Evolutionary conservation across 75 land plant genomes (phyloP).

Genomic region (Pinus albicaulis): DNA sequence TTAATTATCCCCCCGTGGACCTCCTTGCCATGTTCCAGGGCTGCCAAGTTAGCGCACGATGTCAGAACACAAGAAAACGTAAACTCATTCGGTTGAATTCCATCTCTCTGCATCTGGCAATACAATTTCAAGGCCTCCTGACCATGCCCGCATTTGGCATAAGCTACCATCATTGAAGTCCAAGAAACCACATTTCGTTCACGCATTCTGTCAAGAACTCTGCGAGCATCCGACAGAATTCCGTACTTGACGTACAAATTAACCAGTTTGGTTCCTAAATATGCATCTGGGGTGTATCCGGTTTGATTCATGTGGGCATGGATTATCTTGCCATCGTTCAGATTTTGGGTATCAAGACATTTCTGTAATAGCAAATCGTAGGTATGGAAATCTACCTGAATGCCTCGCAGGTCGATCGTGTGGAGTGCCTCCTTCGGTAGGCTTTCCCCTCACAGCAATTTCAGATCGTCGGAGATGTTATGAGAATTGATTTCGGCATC

Average conservation of each 20-base stretch:
- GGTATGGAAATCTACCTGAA: too few relatives aligned
- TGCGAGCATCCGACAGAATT: too few relatives aligned
- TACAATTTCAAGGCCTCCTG: slow-evolving; percentile 18
- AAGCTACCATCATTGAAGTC: slow-evolving; percentile 43
- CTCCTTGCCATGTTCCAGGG: slow-evolving; percentile 26
- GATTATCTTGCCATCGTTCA: not conserved
- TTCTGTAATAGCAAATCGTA: too few relatives aligned
- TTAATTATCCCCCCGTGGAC: slow-evolving; percentile 21
- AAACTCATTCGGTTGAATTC: slow-evolving; percentile 15
- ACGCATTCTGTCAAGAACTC: too few relatives aligned
- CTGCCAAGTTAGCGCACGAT: slow-evolving; percentile 28
- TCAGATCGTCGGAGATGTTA: too few relatives aligned
- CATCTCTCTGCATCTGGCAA: slow-evolving; percentile 12
- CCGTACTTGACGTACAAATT: too few relatives aligned
- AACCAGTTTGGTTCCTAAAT: too few relatives aligned
- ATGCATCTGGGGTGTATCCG: not conserved
- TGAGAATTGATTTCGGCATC: too few relatives aligned
- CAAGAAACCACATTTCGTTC: slow-evolving; percentile 22
- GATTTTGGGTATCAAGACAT: not conserved
- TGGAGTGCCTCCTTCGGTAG: too few relatives aligned
- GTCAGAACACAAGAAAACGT: slow-evolving; percentile 31
- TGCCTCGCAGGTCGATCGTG: too few relatives aligned
- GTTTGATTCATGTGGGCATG: not conserved
- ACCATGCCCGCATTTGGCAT: slow-evolving; percentile 24
- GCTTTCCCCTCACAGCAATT: too few relatives aligned